Evolutionary conservation across 768 basidiomycete species (phyloP), one percentile per base, ranked within the genome.

Genomic region (Dioszegia crocea): DNA sequence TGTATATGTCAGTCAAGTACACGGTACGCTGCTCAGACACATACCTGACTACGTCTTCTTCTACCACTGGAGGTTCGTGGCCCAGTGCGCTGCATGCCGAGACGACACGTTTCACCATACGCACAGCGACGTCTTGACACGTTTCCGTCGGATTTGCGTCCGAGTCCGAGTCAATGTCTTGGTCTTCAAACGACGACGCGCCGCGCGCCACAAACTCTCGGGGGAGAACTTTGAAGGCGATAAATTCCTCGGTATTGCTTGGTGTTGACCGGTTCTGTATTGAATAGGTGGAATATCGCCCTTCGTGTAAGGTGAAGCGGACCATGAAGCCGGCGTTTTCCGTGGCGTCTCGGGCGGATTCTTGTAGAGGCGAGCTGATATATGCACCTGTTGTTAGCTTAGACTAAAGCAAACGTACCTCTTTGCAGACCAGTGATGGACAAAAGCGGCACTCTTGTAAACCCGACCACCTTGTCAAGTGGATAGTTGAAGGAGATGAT

Each of bases 321-420:
- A 98, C 75, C 2, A 85, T 76, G 73, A 98, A 90, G 0, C 96
- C 94, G 41, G 86, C 86, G 71, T 97, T 97, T 78, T 97, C 90
- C 19, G 81, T 73, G 0, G 88, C 84, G 74, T 96, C 90, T 16
- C 92, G 85, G 65, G 89, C 91, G 0, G 89, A 85, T 75, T 94
- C 91, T 77, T 97, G 91, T 1, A 98, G 81, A 1, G 93, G 86
- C 1, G 93, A 96, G 40, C 97, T 78, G 60, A 98, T 97, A 73
- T 98, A 99, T 44, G 89, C 85, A n/a, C 93, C 93, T 92, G 55
- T 4, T 39, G 56, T 59, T 36, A 55, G 56, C 29, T 24, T 11
- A 16, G 31, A 39, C 56, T 9, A 27, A 26, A n/a, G 29, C 2
- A 43, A 17, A 59, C 73, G 16, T 38, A 87, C 91, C 94, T 83